These are phyloP conservation scores for Paraconiothyrium brasiliense DNA, from an alignment of 2,329 filamentous ascomycete species.

Conservation along the genomic window DNA sequence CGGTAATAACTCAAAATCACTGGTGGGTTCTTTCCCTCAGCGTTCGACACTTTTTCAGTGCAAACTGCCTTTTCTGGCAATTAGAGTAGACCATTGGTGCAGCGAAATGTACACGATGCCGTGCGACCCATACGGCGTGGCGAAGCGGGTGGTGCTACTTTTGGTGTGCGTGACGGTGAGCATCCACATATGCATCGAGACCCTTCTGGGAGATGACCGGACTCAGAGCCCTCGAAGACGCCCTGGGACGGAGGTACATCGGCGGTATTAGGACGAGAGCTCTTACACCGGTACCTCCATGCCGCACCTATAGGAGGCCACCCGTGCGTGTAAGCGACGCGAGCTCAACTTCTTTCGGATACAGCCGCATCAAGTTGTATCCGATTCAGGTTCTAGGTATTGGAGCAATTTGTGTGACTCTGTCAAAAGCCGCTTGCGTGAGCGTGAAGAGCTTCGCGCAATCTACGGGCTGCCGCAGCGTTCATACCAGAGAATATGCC, in stretches of 20 bases:
- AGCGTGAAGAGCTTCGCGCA: too few species aligned
- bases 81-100: neutral
- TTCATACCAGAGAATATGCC: too few species aligned
- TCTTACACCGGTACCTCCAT: too few species aligned
- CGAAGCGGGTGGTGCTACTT: neutral
- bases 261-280: neutral
- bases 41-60: neutral
- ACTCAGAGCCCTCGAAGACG: neutral
- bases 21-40: slow-evolving; percentile 19
- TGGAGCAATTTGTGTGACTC: neutral
- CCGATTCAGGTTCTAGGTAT: neutral
- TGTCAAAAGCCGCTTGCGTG: too few species aligned
- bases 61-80: neutral
- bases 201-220: neutral
- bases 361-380: neutral
- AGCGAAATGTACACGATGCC: neutral
- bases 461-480: too few species aligned
- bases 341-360: neutral
- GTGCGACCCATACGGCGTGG: slow-evolving; percentile 6
- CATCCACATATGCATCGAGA: neutral
- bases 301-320: too few species aligned
- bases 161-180: neutral
- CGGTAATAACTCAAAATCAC: neutral
- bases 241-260: neutral
- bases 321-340: too few species aligned